Evolutionary conservation across 2,329 filamentous ascomycete genomes (phyloP).

Genomic region (Alternaria tenuissima): DNA sequence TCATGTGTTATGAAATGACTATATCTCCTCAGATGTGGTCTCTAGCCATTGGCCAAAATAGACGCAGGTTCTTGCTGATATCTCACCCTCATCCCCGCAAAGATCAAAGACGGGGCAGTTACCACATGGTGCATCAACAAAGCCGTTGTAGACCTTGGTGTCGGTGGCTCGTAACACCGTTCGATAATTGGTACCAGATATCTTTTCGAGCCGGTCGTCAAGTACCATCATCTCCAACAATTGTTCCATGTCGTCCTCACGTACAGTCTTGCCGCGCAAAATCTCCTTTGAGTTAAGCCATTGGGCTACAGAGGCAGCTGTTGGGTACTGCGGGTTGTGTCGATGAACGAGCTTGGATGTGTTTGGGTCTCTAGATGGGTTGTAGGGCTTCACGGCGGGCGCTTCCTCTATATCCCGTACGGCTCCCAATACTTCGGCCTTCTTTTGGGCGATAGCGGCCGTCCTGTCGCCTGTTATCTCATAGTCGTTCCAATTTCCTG

Average conservation of each 20-base stretch:
- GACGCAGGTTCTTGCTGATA: conserved; percentile 87
- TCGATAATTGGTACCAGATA: conserved; percentile 60
- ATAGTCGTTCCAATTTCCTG: conserved; percentile 53
- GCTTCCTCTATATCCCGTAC: conserved; percentile 47
- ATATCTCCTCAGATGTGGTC: conserved; percentile 39
- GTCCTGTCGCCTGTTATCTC: conserved; percentile 42
- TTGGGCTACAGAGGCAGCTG: conserved; percentile 77
- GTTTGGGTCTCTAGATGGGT: conserved; percentile 33
- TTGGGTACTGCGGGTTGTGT: conserved; percentile 81
- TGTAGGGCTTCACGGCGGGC: conserved; percentile 35
- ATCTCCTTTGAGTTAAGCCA: conserved; percentile 74
- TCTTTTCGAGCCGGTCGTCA: conserved; percentile 81
- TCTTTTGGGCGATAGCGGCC: conserved; percentile 47
- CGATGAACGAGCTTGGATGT: conserved; percentile 56
- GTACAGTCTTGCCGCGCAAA: conserved; percentile 70
- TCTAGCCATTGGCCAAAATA: conserved; percentile 88
- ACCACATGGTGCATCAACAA: conserved; percentile 90
- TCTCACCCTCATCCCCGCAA: conserved; percentile 88
- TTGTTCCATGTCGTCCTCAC: conserved; percentile 80
- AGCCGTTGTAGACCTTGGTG: conserved; percentile 70
- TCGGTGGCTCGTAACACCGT: conserved; percentile 52
- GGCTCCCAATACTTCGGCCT: conserved; percentile 42
- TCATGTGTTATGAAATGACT: neutral
- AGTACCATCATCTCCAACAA: conserved; percentile 88
- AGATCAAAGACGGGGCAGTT: conserved; percentile 92